Evolutionary conservation across 2,329 filamentous ascomycete species (phyloP).

Genomic region (Exophiala alcalophila): DNA sequence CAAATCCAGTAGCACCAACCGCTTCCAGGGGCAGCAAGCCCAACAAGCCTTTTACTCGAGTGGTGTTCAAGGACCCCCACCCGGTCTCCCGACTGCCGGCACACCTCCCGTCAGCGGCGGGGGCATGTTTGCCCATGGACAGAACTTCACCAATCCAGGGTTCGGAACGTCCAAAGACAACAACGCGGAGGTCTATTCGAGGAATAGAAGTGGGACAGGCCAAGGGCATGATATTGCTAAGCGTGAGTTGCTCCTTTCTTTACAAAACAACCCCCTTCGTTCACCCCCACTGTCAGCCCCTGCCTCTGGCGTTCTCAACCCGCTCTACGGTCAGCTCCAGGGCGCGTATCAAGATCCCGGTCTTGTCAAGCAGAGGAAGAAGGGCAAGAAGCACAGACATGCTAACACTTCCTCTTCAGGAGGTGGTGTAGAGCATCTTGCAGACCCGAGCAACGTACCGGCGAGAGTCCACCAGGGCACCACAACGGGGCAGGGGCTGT

Average conservation of each 20-base stretch:
- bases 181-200: conserved; percentile 71
- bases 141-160: conserved; percentile 68
- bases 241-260: conserved; percentile 98
- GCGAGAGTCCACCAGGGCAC: conserved; percentile 91
- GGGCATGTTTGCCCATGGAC: conserved; percentile 85
- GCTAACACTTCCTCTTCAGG: conserved; percentile 99
- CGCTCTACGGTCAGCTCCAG: conserved; percentile 77
- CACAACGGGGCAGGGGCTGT: conserved; percentile 83
- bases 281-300: conserved; percentile 71
- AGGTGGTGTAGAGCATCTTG: conserved; percentile 99
- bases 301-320: conserved; percentile 85
- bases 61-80: conserved; percentile 87
- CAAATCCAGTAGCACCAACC: conserved; percentile 31
- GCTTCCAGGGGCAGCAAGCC: conserved; percentile 41
- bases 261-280: conserved; percentile 80
- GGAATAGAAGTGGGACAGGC: conserved; percentile 61
- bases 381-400: conserved; percentile 99
- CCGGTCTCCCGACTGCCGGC: conserved; percentile 89
- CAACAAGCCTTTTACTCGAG: conserved; percentile 75
- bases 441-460: conserved; percentile 99
- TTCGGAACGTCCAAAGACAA: conserved; percentile 68
- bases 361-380: conserved; percentile 96
- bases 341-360: conserved; percentile 86
- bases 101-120: conserved; percentile 79
- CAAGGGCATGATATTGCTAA: conserved; percentile 83